These are phyloP conservation scores for Pecoramyces ruminantium DNA, from an alignment of 192 early-diverging fungal species.

Conservation along the genomic window DNA sequence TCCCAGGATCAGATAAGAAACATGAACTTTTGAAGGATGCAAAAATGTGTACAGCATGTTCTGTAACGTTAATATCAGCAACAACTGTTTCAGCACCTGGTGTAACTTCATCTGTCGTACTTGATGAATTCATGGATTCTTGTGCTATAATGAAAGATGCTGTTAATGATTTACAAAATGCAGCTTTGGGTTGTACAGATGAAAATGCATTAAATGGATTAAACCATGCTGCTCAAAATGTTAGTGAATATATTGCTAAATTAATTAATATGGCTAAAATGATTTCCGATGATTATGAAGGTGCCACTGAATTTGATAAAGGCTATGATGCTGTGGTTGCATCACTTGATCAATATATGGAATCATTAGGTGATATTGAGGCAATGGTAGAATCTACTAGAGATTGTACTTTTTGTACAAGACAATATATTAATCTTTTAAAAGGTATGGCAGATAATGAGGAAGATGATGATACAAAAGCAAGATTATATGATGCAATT, in stretches of 20 bases:
- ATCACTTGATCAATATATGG: conserved; percentile 14
- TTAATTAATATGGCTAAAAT: conserved; percentile 24
- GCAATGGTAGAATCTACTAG: conserved; percentile 21
- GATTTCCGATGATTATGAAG: conserved; percentile 3
- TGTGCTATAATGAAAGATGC: conserved; percentile 19
- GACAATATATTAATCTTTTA: conserved; percentile 25
- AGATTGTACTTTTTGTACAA: conserved; percentile 21
- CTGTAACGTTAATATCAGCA: conserved; percentile 16
- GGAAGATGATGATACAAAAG: conserved; percentile 11
- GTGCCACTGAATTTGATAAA: conserved; percentile 15
- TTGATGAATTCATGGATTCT: conserved; percentile 27
- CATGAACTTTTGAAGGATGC: conserved; percentile 14
- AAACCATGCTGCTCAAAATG: conserved; percentile 13
- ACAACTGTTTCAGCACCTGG: conserved; percentile 15
- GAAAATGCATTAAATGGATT: conserved; percentile 7
- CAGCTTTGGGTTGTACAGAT: conserved; percentile 1
- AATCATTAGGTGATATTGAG: conserved; percentile 16
- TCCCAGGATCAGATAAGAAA: conserved; percentile 13
- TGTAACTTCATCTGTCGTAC: conserved; percentile 14
- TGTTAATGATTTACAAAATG: conserved; percentile 6
- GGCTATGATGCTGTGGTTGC: conserved; percentile 21
- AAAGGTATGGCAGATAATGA: conserved; percentile 14
- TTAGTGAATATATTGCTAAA: conserved; percentile 22
- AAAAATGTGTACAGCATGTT: conserved; percentile 11
- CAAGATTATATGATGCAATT: conserved; percentile 16